These are phyloP conservation scores for Xylariaceae sp. DNA, from an alignment of 2,329 filamentous ascomycete species.

Conservation along the genomic window DNA sequence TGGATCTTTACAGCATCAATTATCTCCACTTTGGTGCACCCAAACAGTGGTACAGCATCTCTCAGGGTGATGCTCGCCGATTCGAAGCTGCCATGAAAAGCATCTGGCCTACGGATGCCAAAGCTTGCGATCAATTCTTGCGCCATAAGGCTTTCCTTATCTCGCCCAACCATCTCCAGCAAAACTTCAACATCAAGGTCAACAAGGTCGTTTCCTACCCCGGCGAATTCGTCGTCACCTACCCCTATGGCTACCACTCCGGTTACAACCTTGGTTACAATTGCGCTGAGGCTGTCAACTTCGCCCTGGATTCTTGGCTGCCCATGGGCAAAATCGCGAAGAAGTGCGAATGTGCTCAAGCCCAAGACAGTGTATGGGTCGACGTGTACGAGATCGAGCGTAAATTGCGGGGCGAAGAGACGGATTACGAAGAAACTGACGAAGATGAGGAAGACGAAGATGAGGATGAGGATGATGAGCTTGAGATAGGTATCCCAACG, in stretches of 20 bases:
- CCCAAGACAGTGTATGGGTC: constrained; percentile 97
- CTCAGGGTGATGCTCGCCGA: constrained; percentile 83
- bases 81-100: constrained; percentile 95
- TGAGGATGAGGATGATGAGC: constrained; percentile 53
- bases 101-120: constrained; percentile 91
- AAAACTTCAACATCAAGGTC: constrained; percentile 89
- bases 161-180: constrained; percentile 79
- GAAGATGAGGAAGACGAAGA: constrained; percentile 64
- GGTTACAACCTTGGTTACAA: constrained; percentile 98
- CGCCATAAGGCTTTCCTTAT: constrained; percentile 97
- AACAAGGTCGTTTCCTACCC: constrained; percentile 95
- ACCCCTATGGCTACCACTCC: constrained; percentile 96
- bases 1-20: constrained; percentile 99
- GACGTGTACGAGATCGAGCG: constrained; percentile 95
- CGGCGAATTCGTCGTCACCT: constrained; percentile 96
- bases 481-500: constrained; percentile 60
- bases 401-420: constrained; percentile 83
- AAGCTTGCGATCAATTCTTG: constrained; percentile 92
- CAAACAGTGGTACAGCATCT: constrained; percentile 99
- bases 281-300: constrained; percentile 97
- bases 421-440: constrained; percentile 75
- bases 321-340: constrained; percentile 94
- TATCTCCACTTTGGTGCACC: constrained; percentile 98
- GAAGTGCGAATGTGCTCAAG: constrained; percentile 91
- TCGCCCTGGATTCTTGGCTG: constrained; percentile 91